These are phyloP conservation scores for Elongisporangium senticosum DNA, from an alignment of 352 stramenopile species.

Conservation along the genomic window DNA sequence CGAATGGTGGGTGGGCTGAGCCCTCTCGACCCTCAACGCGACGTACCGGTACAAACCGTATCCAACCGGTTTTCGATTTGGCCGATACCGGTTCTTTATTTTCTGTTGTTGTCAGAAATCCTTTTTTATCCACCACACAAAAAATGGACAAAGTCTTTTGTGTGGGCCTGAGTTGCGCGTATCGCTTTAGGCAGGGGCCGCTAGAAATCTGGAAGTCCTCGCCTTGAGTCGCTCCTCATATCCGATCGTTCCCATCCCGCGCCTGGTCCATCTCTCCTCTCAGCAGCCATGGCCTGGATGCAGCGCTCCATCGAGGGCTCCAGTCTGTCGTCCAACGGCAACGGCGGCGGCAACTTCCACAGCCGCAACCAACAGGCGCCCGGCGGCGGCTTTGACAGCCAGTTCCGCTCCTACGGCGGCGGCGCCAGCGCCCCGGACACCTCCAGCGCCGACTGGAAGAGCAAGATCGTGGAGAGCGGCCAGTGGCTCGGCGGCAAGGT, in stretches of 20 bases:
- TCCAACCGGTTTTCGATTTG: not conserved
- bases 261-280: constrained; percentile 1
- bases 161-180: constrained; percentile 1
- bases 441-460: constrained; percentile 55
- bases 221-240: not conserved
- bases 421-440: constrained; percentile 1
- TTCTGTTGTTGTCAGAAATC: not conserved
- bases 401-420: constrained; percentile 19
- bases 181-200: not conserved
- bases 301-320: constrained; percentile 48
- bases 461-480: constrained; percentile 57
- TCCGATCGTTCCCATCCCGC: constrained; percentile 1
- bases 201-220: constrained; percentile 7
- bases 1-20: not conserved
- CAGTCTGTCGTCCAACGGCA: constrained; percentile 15
- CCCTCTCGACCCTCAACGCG: not conserved
- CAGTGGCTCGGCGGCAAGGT: constrained; percentile 73
- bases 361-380: constrained; percentile 36
- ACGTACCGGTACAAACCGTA: not conserved
- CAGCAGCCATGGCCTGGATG: constrained; percentile 43
- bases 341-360: constrained; percentile 35
- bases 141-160: not conserved
- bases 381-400: constrained; percentile 19
- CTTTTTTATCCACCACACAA: not conserved
- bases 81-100: not conserved